Evolutionary conservation across 257 asterid species (phyloP).

Genomic region (Ocimum tenuiflorum): DNA sequence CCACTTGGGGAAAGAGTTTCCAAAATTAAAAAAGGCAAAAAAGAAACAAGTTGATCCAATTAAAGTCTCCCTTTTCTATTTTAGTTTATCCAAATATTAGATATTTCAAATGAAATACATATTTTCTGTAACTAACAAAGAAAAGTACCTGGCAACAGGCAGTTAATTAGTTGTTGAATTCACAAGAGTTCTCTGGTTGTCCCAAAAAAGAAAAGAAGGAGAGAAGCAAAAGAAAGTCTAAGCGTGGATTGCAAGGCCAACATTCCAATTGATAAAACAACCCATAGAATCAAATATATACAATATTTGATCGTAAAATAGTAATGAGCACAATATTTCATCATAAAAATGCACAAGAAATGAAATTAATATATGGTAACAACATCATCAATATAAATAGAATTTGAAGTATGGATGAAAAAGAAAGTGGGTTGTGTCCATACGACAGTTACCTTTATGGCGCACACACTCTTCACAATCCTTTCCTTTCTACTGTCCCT

Average conservation of each 20-base stretch:
- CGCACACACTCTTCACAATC: no score
- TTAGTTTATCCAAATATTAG: background rate
- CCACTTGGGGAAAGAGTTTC: background rate
- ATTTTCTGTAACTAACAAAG: background rate
- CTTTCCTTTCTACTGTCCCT: no score
- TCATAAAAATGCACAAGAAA: no score
- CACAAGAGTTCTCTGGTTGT: constrained; percentile 12
- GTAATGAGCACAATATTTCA: no score
- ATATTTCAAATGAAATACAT: background rate
- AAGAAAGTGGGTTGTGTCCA: no score
- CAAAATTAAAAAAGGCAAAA: background rate
- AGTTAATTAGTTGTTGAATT: constrained; percentile 16
- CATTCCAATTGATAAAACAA: background rate
- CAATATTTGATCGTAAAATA: no score
- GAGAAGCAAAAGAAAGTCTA: background rate
- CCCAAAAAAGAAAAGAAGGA: background rate
- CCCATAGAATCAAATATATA: no score
- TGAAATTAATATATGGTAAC: no score
- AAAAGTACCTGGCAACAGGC: constrained; percentile 16
- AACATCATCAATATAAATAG: no score
- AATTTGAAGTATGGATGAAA: no score
- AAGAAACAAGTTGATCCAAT: background rate
- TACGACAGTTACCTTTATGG: background rate
- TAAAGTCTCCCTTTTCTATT: background rate
- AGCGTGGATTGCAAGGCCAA: constrained; percentile 23